Conservation (phyloP, 2,329 filamentous ascomycete genomes). For the Fusarium caatingaense region DNA sequence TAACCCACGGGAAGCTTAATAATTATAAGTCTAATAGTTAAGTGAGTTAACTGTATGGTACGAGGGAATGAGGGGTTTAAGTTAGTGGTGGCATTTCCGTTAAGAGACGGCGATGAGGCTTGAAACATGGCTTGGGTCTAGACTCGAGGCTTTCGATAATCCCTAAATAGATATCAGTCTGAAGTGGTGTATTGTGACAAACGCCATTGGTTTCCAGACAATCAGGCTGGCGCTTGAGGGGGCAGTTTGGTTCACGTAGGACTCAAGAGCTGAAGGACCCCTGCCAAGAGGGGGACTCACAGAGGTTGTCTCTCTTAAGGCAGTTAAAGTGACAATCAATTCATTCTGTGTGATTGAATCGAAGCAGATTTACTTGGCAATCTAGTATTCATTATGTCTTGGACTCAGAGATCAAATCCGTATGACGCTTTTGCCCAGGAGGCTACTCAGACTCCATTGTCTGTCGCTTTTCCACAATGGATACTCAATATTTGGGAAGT, state of each 20-base stretch:
- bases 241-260: background rate
- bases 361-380: background rate
- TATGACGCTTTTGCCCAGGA: slow-evolving; percentile 44
- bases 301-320: slow-evolving; percentile 11
- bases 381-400: slow-evolving; percentile 38
- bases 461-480: slow-evolving; percentile 42
- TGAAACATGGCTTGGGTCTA: slow-evolving; percentile 43
- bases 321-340: slow-evolving; percentile 4
- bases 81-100: slow-evolving; percentile 16
- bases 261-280: slow-evolving; percentile 1
- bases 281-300: background rate
- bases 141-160: slow-evolving; percentile 15
- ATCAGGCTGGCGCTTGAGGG: background rate
- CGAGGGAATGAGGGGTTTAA: slow-evolving; percentile 4
- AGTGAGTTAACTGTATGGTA: too few species aligned
- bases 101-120: slow-evolving; percentile 21
- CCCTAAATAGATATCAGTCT: slow-evolving; percentile 4
- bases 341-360: background rate
- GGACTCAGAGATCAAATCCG: slow-evolving; percentile 42
- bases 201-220: slow-evolving; percentile 15
- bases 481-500: slow-evolving; percentile 45
- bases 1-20: slow-evolving; percentile 29
- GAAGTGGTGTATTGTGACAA: background rate
- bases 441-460: slow-evolving; percentile 36
- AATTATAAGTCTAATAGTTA: slow-evolving; percentile 5